Conservation (phyloP, 2,329 filamentous ascomycete species). For the Dissoconium aciculare region DNA sequence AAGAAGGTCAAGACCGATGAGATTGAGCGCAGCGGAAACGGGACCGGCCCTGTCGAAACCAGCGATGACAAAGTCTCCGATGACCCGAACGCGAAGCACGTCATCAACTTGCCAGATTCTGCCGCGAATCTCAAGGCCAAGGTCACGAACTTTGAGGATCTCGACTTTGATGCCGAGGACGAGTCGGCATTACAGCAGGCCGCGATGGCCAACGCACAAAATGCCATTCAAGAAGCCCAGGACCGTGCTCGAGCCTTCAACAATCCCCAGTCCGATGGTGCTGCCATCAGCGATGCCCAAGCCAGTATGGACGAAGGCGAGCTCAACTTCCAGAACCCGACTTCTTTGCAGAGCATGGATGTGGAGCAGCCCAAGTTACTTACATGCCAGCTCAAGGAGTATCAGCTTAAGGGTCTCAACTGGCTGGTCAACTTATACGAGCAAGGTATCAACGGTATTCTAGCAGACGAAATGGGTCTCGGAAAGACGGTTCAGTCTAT, state of each 20-base stretch:
- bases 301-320: constrained; percentile 74
- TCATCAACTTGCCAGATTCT: constrained; percentile 34
- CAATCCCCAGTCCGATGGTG: constrained; percentile 46
- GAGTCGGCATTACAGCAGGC: constrained; percentile 67
- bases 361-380: constrained; percentile 90
- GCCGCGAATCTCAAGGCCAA: constrained; percentile 43
- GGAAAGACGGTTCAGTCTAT: constrained; percentile 98
- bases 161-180: constrained; percentile 92
- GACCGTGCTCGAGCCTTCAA: constrained; percentile 90
- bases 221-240: constrained; percentile 86
- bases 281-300: constrained; percentile 23
- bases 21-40: constrained; percentile 76
- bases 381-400: constrained; percentile 90
- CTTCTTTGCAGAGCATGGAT: constrained; percentile 82
- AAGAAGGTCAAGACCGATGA: constrained; percentile 98
- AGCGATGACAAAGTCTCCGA: constrained; percentile 35
- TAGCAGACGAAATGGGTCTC: constrained; percentile 98
- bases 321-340: constrained; percentile 99
- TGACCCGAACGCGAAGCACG: constrained; percentile 28
- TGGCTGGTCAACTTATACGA: constrained; percentile 99
- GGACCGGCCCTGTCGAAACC: constrained; percentile 53
- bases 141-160: constrained; percentile 84
- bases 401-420: constrained; percentile 96
- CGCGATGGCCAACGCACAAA: constrained; percentile 89
- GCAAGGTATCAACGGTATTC: constrained; percentile 97